Evolutionary conservation across 2,329 filamentous ascomycete species (phyloP), one percentile per base, ranked within the genome.

Genomic region (Ceratocystiopsis minuta): DNA sequence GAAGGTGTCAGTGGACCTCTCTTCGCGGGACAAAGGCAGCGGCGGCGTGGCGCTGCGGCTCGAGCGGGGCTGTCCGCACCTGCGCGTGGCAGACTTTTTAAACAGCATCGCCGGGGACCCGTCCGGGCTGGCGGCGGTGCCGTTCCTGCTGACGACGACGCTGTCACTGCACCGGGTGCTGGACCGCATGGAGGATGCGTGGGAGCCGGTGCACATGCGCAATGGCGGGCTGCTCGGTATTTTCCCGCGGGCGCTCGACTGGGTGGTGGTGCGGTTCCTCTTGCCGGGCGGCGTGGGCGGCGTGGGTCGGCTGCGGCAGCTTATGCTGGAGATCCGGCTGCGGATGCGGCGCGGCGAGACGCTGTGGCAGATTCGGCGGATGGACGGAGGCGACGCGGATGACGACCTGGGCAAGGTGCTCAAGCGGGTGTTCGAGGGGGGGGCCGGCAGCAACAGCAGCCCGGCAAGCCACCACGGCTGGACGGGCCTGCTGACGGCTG

Each of bases 121-220:
- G 34, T 62, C 55, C 41, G 68, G 54, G 51, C 82, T 62, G 53
- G 67, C 57, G 51, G 67, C 51, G 50, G 69, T 64, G 57, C 75
- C 63, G 51, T 60, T 57, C 45, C 75, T 62, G 53, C 60, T 82
- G 24, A 66, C 68, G 2, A 56, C 66, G 16, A 78, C 80, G 7
- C 65, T 85, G 5, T 75, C 78, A 0, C 59, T 84, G n/a, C 60
- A 84, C 16, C 65, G 64, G 38, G 70, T 67, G 2, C 58, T 87
- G 2, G 67, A 75, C 46, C 59, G 61, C 33, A 66, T 87, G 17
- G 75, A 82, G 49, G 58, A 60, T 16, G 57, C 60, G 2, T 77
- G 75, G 68, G 57, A 59, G 13, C 50, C 54, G 32, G 47, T 65
- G 3, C 52, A 59, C 17, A 53, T 55, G 12, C 62, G 58, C 12